phyloP scores from a whole-genome alignment of 768 basidiomycete species.

The Rhodosporidiobolus sp. region DNA sequence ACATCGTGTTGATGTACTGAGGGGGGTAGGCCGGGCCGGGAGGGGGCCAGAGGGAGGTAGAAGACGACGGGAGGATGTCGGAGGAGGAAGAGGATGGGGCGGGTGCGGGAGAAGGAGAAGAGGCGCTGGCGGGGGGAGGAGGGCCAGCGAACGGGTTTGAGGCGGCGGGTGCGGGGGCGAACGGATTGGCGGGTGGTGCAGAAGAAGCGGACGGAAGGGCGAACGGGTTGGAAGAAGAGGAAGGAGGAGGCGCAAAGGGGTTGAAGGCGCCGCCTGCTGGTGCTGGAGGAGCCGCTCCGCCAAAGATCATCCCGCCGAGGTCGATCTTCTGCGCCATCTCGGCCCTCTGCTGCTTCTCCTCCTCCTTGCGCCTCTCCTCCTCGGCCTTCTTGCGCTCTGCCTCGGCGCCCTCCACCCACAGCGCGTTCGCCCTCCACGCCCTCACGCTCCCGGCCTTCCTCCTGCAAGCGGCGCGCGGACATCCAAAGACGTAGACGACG shows the following conservation, averaged over 20 bases:
- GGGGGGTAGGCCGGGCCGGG: slow-evolving; percentile 32
- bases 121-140: background rate
- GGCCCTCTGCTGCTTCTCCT: slow-evolving; percentile 25
- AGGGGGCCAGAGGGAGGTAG: slow-evolving; percentile 5
- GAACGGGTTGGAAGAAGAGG: slow-evolving; percentile 9
- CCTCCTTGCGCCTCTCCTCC: slow-evolving; percentile 44
- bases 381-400: slow-evolving; percentile 46
- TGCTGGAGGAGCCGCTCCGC: background rate
- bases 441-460: slow-evolving; percentile 72
- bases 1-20: slow-evolving; percentile 41
- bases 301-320: slow-evolving; percentile 47
- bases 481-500: slow-evolving; percentile 81
- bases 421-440: slow-evolving; percentile 75
- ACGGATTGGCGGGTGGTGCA: slow-evolving; percentile 49
- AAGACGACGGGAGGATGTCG: background rate
- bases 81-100: background rate
- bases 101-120: background rate
- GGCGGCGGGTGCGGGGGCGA: slow-evolving; percentile 1
- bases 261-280: slow-evolving; percentile 51
- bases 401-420: slow-evolving; percentile 56
- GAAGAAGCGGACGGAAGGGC: background rate
- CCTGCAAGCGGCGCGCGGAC: slow-evolving; percentile 67
- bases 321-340: slow-evolving; percentile 13
- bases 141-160: background rate
- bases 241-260: slow-evolving; percentile 58